phyloP scores from a whole-genome alignment of 352 stramenopile genomes.

The Phytophthora idaei region DNA sequence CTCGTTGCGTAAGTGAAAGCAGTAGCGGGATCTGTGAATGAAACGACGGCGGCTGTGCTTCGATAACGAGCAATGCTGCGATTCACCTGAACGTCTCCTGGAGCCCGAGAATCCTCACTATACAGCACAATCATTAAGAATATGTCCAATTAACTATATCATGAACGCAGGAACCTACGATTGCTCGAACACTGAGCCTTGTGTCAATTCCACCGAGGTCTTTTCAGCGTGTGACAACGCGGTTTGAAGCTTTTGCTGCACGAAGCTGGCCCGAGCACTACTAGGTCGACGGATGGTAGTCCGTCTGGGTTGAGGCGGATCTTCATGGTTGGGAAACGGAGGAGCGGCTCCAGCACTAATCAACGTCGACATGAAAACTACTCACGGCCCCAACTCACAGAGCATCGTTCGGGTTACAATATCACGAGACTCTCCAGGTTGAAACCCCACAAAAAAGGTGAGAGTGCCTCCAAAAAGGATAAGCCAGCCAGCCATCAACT shows the following conservation, averaged over 20 bases:
- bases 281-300: conserved; percentile 9
- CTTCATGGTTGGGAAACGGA: conserved; percentile 16
- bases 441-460: conserved; percentile 30
- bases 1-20: conserved; percentile 62
- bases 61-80: conserved; percentile 53
- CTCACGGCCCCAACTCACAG: conserved; percentile 21
- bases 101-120: conserved; percentile 20
- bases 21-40: conserved; percentile 56
- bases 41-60: conserved; percentile 57
- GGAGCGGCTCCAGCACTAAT: conserved; percentile 29
- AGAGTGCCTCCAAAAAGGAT: not conserved
- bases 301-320: conserved; percentile 7
- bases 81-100: conserved; percentile 13
- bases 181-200: conserved; percentile 33
- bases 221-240: conserved; percentile 65
- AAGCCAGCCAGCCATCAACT: conserved; percentile 10
- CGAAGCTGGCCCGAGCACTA: conserved; percentile 42
- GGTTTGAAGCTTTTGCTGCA: conserved; percentile 70
- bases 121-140: not conserved
- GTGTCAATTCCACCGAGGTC: conserved; percentile 30
- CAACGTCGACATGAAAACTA: conserved; percentile 37
- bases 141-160: not conserved
- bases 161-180: conserved; percentile 14
- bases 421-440: conserved; percentile 20
- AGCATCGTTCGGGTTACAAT: conserved; percentile 26